Percentiles rank a stretch among this genome's conserved stretches.
Conservation (phyloP, 805 yeast species). For the Wickerhamiella australiensis region DNA sequence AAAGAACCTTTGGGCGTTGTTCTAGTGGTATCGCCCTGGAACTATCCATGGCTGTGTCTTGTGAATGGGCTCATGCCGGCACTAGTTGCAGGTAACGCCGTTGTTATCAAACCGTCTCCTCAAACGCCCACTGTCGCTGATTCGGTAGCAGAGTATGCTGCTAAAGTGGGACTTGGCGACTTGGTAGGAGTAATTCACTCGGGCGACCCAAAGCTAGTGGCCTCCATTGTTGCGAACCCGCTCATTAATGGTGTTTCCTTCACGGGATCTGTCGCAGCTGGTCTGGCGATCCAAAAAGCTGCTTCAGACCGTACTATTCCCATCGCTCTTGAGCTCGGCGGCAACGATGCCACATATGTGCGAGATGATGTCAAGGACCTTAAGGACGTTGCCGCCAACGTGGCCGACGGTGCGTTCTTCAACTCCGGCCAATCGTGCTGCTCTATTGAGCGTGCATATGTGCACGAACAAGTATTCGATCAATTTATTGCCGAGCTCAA, state of each 20-base stretch:
- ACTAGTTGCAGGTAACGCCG: conserved; percentile 73
- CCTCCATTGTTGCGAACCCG: conserved; percentile 52
- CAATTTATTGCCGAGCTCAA: conserved; percentile 48
- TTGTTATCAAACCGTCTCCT: conserved; percentile 77
- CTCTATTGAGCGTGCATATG: conserved; percentile 81
- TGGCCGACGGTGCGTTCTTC: conserved; percentile 66
- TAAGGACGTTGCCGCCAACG: conserved; percentile 49
- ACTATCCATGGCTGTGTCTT: conserved; percentile 80
- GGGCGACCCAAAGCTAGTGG: conserved; percentile 55
- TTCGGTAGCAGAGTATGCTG: conserved; percentile 48
- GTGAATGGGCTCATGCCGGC: conserved; percentile 85
- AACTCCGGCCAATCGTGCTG: conserved; percentile 91
- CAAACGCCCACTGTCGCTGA: conserved; percentile 76
- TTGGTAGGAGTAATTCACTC: conserved; percentile 72
- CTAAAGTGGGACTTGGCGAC: conserved; percentile 78
- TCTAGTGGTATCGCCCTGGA: conserved; percentile 87
- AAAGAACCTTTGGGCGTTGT: conserved; percentile 82
- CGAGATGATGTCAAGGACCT: conserved; percentile 55
- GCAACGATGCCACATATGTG: conserved; percentile 80
- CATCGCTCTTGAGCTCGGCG: conserved; percentile 79
- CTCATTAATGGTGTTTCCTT: conserved; percentile 69
- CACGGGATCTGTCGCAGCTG: conserved; percentile 82
- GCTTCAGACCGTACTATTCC: conserved; percentile 66
- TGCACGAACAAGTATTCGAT: conserved; percentile 48
- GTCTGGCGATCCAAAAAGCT: conserved; percentile 54